These are phyloP conservation scores for Pythium brassicae DNA, from an alignment of 352 stramenopile genomes.

Conservation along the genomic window DNA sequence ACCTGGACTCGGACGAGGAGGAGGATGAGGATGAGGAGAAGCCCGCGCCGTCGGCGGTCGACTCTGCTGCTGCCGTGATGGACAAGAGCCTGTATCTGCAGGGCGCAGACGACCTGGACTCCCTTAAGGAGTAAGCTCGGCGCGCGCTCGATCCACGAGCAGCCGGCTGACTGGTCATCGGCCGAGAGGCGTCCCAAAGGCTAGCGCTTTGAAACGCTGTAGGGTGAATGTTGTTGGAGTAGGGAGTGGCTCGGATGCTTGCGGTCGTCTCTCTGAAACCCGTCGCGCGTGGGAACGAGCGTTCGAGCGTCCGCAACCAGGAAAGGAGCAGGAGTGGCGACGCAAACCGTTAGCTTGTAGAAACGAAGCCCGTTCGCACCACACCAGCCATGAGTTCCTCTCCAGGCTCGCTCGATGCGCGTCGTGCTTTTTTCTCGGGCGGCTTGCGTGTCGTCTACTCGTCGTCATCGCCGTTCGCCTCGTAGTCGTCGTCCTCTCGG, in stretches of 20 bases:
- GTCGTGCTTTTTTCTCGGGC: neutral
- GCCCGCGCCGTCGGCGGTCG: constrained; percentile 32
- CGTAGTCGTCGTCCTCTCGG: neutral
- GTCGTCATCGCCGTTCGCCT: neutral
- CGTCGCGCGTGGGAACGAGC: constrained; percentile 3
- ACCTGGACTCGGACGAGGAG: constrained; percentile 19
- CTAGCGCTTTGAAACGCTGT: constrained; percentile 18
- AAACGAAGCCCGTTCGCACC: constrained; percentile 9
- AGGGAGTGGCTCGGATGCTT: neutral
- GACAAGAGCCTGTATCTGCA: constrained; percentile 85
- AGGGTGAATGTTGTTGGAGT: constrained; percentile 19
- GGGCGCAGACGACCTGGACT: constrained; percentile 71
- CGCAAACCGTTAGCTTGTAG: constrained; percentile 13
- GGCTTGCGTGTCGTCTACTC: neutral
- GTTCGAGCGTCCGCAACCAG: constrained; percentile 3
- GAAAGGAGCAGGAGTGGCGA: constrained; percentile 7
- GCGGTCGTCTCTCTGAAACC: neutral
- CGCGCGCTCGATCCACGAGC: neutral
- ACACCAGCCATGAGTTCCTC: too few relatives aligned
- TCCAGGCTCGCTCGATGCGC: too few relatives aligned
- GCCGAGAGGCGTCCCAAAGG: constrained; percentile 11
- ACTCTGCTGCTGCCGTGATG: constrained; percentile 59
- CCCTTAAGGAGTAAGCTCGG: constrained; percentile 66
- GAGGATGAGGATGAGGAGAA: constrained; percentile 48
- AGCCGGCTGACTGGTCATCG: neutral